Percentiles rank a stretch among this genome's conserved stretches.
Conservation (phyloP, 495 filamentous ascomycete species). For the Daldinia vernicosa region DNA sequence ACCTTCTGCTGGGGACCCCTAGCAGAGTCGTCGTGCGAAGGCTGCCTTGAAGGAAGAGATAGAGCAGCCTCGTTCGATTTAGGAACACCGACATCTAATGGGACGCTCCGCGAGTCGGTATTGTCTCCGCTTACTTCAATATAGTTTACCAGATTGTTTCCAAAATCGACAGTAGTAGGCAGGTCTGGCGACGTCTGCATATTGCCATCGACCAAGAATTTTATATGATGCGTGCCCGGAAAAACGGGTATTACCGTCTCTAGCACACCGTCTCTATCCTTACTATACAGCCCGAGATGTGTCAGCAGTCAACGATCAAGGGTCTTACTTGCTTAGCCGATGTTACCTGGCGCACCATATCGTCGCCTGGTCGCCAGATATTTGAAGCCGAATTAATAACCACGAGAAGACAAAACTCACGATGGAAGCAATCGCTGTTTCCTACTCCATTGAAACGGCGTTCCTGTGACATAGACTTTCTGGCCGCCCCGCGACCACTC, state of each 20-base stretch:
- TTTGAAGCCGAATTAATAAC: constrained; percentile 9
- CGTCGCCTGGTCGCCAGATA: constrained; percentile 8
- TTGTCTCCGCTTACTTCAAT: constrained; percentile 90
- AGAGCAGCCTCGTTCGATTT: constrained; percentile 46
- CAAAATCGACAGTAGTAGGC: constrained; percentile 95
- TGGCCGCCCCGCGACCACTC: constrained; percentile 83
- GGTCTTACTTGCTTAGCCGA: not conserved
- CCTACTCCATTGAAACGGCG: constrained; percentile 93
- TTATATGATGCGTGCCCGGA: constrained; percentile 94
- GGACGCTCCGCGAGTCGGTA: constrained; percentile 46
- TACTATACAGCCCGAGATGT: constrained; percentile 49
- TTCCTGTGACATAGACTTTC: constrained; percentile 95
- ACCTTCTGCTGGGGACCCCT: constrained; percentile 54
- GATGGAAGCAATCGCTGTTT: constrained; percentile 85
- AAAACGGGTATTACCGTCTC: constrained; percentile 80
- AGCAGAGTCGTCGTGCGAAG: constrained; percentile 52
- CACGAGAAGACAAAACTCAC: constrained; percentile 62
- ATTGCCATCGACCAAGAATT: constrained; percentile 92
- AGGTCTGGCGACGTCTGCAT: constrained; percentile 88
- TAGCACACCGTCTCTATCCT: constrained; percentile 66
- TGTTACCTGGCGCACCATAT: not conserved
- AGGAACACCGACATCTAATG: constrained; percentile 36
- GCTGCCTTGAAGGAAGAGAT: constrained; percentile 47
- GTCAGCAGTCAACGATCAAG: constrained; percentile 17
- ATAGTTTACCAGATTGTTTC: constrained; percentile 96